These are phyloP conservation scores for Aspergillus sclerotialis DNA, from an alignment of 2,329 filamentous ascomycete species.

Conservation along the genomic window DNA sequence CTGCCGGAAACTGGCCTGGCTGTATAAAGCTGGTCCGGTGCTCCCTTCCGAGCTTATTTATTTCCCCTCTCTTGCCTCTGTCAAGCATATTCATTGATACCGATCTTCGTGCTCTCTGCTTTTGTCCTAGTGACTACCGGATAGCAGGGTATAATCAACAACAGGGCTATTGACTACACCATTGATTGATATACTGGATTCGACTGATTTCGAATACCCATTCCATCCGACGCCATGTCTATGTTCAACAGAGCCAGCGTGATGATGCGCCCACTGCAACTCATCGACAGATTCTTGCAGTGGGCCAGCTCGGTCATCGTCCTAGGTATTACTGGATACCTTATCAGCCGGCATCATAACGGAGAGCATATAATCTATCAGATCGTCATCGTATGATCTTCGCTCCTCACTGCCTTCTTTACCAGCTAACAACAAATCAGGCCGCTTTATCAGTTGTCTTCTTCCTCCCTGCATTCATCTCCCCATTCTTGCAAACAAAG, in stretches of 20 bases:
- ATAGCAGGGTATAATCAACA: too few species aligned
- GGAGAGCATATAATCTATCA: constrained; percentile 31
- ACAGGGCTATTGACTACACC: too few species aligned
- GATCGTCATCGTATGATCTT: constrained; percentile 32
- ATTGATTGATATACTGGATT: too few species aligned
- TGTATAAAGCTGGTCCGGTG: constrained; percentile 1
- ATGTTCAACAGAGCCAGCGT: constrained; percentile 18
- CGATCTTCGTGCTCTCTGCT: too few species aligned
- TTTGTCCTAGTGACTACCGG: too few species aligned
- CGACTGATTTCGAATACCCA: constrained; percentile 1
- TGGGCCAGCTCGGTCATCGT: constrained; percentile 36
- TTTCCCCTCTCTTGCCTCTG: neutral
- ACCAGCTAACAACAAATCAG: constrained; percentile 5
- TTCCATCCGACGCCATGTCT: neutral
- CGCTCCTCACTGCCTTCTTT: neutral
- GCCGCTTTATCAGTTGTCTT: constrained; percentile 33
- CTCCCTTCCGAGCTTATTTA: neutral
- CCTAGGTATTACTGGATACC: constrained; percentile 35
- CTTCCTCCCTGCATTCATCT: constrained; percentile 37
- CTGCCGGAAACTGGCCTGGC: neutral
- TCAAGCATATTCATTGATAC: too few species aligned
- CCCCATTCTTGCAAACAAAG: constrained; percentile 30
- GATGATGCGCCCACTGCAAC: constrained; percentile 24
- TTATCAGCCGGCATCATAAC: constrained; percentile 26
- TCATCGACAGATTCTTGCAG: constrained; percentile 23